phyloP scores from a whole-genome alignment of 768 basidiomycete genomes.

The Serpula lacrymans region DNA sequence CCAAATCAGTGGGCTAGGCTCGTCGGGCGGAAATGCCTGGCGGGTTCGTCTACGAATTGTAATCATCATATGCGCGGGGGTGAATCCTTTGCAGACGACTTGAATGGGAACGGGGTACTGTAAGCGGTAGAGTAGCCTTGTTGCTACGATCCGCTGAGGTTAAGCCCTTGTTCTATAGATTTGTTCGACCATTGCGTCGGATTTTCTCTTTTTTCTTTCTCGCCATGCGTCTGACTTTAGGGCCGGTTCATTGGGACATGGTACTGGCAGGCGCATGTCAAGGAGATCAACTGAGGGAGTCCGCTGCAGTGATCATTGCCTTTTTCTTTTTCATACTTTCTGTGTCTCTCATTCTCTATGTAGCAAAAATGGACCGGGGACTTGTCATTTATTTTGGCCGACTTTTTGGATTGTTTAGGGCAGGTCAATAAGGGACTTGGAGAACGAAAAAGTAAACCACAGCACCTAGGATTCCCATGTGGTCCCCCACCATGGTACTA shows the following conservation, averaged over 20 bases:
- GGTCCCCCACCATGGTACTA: slow-evolving; percentile 62
- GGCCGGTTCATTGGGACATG: too few relatives aligned
- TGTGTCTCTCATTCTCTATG: too few relatives aligned
- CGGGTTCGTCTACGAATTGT: slow-evolving; percentile 55
- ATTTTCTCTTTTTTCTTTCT: too few relatives aligned
- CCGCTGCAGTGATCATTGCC: too few relatives aligned
- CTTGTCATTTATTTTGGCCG: too few relatives aligned
- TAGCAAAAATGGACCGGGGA: too few relatives aligned
- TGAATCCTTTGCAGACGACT: slow-evolving; percentile 80
- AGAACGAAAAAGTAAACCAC: slow-evolving; percentile 41
- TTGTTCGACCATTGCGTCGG: slow-evolving; percentile 55
- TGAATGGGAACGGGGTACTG: slow-evolving; percentile 73
- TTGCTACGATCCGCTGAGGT: slow-evolving; percentile 76
- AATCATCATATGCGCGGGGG: slow-evolving; percentile 66
- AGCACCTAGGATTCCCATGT: slow-evolving; percentile 54
- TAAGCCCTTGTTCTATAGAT: slow-evolving; percentile 71
- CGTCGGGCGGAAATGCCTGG: slow-evolving; percentile 54
- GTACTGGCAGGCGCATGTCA: too few relatives aligned
- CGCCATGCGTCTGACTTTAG: too few relatives aligned
- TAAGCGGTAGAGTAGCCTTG: slow-evolving; percentile 78
- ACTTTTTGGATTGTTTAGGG: too few relatives aligned
- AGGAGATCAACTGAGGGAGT: too few relatives aligned
- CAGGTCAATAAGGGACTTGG: too few relatives aligned
- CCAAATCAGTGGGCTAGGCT: slow-evolving; percentile 56
- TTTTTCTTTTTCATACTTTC: too few relatives aligned